Percentiles rank a stretch among this genome's conserved stretches.
Conservation (phyloP, 352 stramenopile species). For the Thalassiosira exigua region DNA sequence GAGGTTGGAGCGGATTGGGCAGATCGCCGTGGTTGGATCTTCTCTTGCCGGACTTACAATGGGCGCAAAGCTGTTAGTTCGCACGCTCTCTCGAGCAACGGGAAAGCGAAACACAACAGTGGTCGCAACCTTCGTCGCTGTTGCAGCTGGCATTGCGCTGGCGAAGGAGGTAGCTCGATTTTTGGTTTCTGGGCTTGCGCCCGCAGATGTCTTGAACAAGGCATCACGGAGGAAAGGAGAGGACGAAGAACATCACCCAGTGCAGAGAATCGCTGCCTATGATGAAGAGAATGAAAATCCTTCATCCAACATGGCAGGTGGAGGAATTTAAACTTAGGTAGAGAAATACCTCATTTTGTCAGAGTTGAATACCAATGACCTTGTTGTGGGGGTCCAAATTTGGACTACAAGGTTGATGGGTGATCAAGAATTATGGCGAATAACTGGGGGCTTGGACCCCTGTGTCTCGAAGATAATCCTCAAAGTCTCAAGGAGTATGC, state of each 20-base stretch:
- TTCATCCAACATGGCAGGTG: slow-evolving; percentile 13
- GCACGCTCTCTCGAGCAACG: slow-evolving; percentile 42
- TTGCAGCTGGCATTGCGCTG: slow-evolving; percentile 26
- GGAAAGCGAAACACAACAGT: slow-evolving; percentile 43
- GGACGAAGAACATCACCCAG: not conserved
- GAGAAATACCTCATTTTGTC: too few relatives aligned
- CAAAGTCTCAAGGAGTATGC: too few relatives aligned
- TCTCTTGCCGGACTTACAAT: slow-evolving; percentile 24
- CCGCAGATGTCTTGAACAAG: slow-evolving; percentile 67
- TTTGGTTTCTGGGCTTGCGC: slow-evolving; percentile 61
- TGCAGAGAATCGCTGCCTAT: slow-evolving; percentile 14
- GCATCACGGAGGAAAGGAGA: slow-evolving; percentile 12
- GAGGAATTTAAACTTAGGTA: slow-evolving; percentile 19
- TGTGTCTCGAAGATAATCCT: too few relatives aligned
- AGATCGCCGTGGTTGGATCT: slow-evolving; percentile 63
- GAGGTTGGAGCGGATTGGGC: slow-evolving; percentile 77
- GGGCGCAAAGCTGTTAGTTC: slow-evolving; percentile 25
- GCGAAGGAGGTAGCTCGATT: slow-evolving; percentile 51
- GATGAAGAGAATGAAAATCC: slow-evolving; percentile 11
- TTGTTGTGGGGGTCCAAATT: too few relatives aligned
- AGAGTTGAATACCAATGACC: too few relatives aligned
- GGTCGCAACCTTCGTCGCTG: slow-evolving; percentile 18
- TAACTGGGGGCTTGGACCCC: too few relatives aligned
- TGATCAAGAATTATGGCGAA: too few relatives aligned
- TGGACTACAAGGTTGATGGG: too few relatives aligned